Percentiles rank a stretch among this genome's conserved stretches.
These are phyloP conservation scores for Powellomyces hirtus DNA, from an alignment of 192 early-diverging fungal species.

Conservation along the genomic window DNA sequence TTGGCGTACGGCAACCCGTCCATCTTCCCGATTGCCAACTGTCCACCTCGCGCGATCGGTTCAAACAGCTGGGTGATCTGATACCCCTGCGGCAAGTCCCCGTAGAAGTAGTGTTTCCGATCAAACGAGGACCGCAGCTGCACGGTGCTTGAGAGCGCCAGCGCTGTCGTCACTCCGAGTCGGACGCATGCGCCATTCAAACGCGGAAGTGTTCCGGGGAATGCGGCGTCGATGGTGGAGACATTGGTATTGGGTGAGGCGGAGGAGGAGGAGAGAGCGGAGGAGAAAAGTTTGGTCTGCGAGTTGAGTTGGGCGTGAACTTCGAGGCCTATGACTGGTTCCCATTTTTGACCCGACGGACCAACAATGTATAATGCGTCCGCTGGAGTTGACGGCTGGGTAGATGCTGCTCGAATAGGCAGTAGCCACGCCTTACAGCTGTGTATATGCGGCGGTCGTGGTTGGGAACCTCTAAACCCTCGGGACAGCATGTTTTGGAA, in stretches of 20 bases:
- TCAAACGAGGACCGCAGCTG: slow-evolving; percentile 74
- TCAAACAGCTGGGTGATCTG: slow-evolving; percentile 90
- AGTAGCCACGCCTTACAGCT: too few species aligned
- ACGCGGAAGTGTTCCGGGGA: slow-evolving; percentile 85
- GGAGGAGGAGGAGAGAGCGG: slow-evolving; percentile 35
- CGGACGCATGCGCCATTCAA: slow-evolving; percentile 73
- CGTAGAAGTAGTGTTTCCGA: slow-evolving; percentile 95
- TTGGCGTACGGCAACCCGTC: slow-evolving; percentile 57
- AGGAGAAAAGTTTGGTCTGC: slow-evolving; percentile 81
- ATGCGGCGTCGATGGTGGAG: slow-evolving; percentile 73
- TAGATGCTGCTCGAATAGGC: too few species aligned
- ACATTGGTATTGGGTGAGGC: slow-evolving; percentile 72
- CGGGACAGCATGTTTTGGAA: too few species aligned
- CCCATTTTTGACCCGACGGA: background rate
- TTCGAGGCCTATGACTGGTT: slow-evolving; percentile 81
- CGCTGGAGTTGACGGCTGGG: too few species aligned
- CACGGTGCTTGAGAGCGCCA: slow-evolving; percentile 67
- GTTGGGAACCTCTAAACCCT: too few species aligned
- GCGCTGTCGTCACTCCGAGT: slow-evolving; percentile 69
- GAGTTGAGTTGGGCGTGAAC: slow-evolving; percentile 82
- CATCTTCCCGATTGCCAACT: slow-evolving; percentile 45
- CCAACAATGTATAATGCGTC: too few species aligned
- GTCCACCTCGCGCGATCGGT: slow-evolving; percentile 76
- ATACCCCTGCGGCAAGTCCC: slow-evolving; percentile 88
- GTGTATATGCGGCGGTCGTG: too few species aligned